Evolutionary conservation across 352 stramenopile genomes (phyloP).

Genomic region (Aphanomyces astaci): DNA sequence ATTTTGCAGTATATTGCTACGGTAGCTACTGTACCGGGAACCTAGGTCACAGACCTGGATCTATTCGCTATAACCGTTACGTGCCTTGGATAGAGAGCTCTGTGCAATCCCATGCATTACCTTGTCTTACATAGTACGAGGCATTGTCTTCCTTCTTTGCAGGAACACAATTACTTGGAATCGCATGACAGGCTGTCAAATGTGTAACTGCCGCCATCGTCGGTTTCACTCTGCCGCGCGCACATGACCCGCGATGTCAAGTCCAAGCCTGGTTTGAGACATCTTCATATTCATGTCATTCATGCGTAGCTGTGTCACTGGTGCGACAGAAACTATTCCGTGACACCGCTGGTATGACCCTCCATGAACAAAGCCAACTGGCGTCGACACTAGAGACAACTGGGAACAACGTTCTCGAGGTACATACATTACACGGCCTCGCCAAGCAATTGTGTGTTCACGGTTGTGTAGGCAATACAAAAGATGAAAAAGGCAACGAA

Average conservation of each 20-base stretch:
- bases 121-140: too few relatives aligned
- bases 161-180: too few relatives aligned
- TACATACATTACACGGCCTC: constrained; percentile 2
- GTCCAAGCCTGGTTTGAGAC: background rate
- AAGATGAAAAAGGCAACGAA: constrained; percentile 60
- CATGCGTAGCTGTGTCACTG: background rate
- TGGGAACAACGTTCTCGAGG: constrained; percentile 49
- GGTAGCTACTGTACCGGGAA: too few relatives aligned
- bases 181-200: too few relatives aligned
- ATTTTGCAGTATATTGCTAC: too few relatives aligned
- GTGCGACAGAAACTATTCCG: constrained; percentile 56
- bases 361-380: constrained; percentile 57
- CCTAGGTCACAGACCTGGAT: too few relatives aligned
- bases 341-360: constrained; percentile 47
- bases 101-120: too few relatives aligned
- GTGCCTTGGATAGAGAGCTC: too few relatives aligned
- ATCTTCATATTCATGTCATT: background rate
- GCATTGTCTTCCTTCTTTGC: too few relatives aligned
- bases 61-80: too few relatives aligned
- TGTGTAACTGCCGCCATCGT: background rate
- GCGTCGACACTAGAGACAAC: constrained; percentile 39
- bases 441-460: background rate
- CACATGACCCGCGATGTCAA: background rate
- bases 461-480: constrained; percentile 39
- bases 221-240: background rate